Base-by-base conservation (phyloP, 2,329 filamentous ascomycete species). In the Penicillium sp. region DNA sequence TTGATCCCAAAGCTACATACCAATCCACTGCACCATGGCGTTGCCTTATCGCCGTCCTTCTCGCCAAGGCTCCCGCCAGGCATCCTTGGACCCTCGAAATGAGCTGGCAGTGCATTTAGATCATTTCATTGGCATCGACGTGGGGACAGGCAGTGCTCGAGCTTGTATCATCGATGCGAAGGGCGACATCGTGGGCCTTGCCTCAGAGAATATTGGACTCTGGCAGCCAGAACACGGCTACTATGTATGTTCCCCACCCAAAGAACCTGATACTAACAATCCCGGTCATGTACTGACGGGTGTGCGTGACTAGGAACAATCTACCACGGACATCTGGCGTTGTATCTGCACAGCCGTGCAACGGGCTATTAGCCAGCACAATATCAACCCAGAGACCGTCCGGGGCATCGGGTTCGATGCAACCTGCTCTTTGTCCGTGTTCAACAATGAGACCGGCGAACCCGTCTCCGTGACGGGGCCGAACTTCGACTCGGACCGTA, bases 321-420 rank as follows among this genome's bases (percentile, higher is more conserved):
- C 93, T 16, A 98, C 95, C 0, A 90, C 87, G 50, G 91, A 99
- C 75, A 99, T 99, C 71, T 99, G 95, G 95, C 84, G 87, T 62
- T 93, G 91, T 76, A 96, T 99, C 73, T 96, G 93, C 79, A 84
- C 86, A 59, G 95, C 91, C 43, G 91, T 97, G 37, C 89, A 92
- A 68, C 84, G 87, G 52, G 91, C 93, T 45, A 84, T 98, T 68
- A 84, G 83, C 70, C 89, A 96, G 74, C 90, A 93, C 65, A 88
- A 87, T 66, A 87, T 96, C 65, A 87, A 93, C 68, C 84, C 88
- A 4, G 80, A 79, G 61, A 87, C 85, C 35, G 89, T 99, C 68
- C 89, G 89, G 66, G 95, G 95, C 57, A 91, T 99, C 69, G 95
- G 95, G 52, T 98, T 99, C 75, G 95, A 99, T 74, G 95, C 95